Base-by-base conservation (phyloP, 345 rosid species). In the Populus tremula region DNA sequence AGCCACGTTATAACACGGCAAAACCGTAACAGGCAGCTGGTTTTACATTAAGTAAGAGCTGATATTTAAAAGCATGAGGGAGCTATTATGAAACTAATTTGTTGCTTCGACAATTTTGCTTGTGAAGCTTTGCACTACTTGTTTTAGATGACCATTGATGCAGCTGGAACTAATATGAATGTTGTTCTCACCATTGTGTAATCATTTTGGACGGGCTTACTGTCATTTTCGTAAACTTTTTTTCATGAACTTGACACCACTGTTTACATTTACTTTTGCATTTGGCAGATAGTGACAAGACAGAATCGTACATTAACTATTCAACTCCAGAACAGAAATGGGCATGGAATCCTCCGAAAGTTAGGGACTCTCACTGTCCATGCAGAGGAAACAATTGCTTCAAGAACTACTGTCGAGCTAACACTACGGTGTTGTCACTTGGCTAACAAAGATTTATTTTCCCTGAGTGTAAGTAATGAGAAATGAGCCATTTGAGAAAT, bases 361-460 rank as follows among this genome's bases (percentile, higher is more conserved):
- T 69, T 81, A 39, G 97, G 97, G 56, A 88, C 83, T 35, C 87
- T 94, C 73, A 85, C 92, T 43, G 66, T 91, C 76, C 90, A 83
- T 71, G 94, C 97, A 8, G 97, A 94, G 84, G 97, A 94, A 84
- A 86, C 84, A 5, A 61, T 79, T 84, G 84, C 90, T 70, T 90
- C 93, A 53, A 94, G 82, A 83, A 87, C 83, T 73, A 85, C 84
- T 13, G 85, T 86, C 27, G 95, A 94, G 77, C 77, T 91, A 74
- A 78, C 50, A 73, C 76, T 91, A 35, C 87, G 79, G 63, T 90
- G 94, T 81, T 75, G 81, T 73, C 76, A 84, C 63, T 84, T 94
- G 87, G 94, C 82, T 72, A 91, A 90, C 77, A 92, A 88, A 75
- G 98, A 92, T 74, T 3, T 88, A 70, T 90, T 94, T 78, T 94